A percentile compares a stretch with the other conserved stretches of the same genome.
These are phyloP conservation scores for Penicillium corylophilum DNA, from an alignment of 2,329 filamentous ascomycete species.

Conservation along the genomic window DNA sequence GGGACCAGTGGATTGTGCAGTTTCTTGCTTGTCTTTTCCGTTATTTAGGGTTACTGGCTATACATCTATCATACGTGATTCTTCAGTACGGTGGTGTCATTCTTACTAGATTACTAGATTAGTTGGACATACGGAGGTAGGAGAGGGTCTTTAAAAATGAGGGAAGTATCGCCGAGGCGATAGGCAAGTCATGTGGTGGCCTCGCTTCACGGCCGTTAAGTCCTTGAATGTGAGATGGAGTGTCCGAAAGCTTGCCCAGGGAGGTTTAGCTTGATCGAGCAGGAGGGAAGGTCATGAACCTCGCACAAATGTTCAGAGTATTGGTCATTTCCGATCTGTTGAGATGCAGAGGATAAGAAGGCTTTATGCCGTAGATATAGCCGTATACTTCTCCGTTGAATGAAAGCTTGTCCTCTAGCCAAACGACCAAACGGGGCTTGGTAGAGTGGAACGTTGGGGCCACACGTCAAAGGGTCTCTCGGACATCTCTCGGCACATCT, in stretches of 20 bases:
- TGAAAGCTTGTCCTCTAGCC: neutral
- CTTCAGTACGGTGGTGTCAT: neutral
- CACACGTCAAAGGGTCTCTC: neutral
- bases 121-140: too few relatives aligned
- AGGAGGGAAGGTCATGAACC: neutral
- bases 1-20: neutral
- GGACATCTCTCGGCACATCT: neutral
- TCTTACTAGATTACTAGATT: too few relatives aligned
- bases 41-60: neutral
- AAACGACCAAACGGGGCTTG: neutral
- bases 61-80: neutral
- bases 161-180: conserved; percentile 9
- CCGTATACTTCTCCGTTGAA: neutral
- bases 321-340: neutral
- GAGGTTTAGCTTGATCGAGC: neutral
- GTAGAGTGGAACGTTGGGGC: neutral
- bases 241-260: neutral
- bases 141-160: neutral
- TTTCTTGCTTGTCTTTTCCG: neutral
- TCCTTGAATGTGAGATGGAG: neutral
- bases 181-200: neutral
- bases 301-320: too few relatives aligned
- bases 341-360: neutral
- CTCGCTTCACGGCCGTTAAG: conserved; percentile 2
- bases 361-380: neutral